Evolutionary conservation across 1,284 basidiomycete genomes (phyloP).

Genomic region (Pseudozyma sp.): DNA sequence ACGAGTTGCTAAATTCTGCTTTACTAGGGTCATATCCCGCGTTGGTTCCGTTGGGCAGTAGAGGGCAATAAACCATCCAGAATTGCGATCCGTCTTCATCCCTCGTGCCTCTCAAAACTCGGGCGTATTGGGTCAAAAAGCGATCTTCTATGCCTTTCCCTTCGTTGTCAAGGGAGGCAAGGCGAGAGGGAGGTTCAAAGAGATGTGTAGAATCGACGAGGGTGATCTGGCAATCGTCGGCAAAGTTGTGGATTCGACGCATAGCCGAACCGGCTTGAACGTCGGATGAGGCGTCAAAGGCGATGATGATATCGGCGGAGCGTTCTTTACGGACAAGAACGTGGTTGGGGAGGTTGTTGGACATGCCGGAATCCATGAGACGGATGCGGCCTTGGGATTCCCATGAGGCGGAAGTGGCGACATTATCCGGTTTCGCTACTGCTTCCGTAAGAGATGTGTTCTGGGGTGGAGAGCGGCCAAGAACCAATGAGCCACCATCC

Average conservation of each 20-base stretch:
- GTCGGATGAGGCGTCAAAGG: conserved; percentile 67
- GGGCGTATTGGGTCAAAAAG: conserved; percentile 49
- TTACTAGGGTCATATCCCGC: conserved; percentile 60
- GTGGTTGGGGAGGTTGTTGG: conserved; percentile 68
- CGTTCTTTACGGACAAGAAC: conserved; percentile 53
- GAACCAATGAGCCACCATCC: conserved; percentile 4
- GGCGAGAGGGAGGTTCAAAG: conserved; percentile 2
- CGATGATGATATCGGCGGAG: conserved; percentile 60
- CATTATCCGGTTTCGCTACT: neutral
- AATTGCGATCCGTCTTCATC: conserved; percentile 32
- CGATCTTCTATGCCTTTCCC: conserved; percentile 24
- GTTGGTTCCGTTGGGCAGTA: conserved; percentile 56
- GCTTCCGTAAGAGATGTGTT: neutral
- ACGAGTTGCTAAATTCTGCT: conserved; percentile 60
- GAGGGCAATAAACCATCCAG: conserved; percentile 60
- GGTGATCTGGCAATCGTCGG: conserved; percentile 48
- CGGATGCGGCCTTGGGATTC: conserved; percentile 54
- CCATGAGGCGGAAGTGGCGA: conserved; percentile 20
- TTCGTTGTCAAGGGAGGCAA: neutral
- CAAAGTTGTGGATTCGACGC: conserved; percentile 61
- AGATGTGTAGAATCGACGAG: conserved; percentile 30
- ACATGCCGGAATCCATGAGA: conserved; percentile 64
- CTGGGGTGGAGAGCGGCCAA: neutral
- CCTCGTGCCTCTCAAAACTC: conserved; percentile 23
- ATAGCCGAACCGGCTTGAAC: conserved; percentile 63